Percentiles rank a stretch among this genome's conserved stretches.
These are phyloP conservation scores for Paramicrosporidium saccamoebae DNA, from an alignment of 371 early-diverging fungal genomes.

Conservation along the genomic window DNA sequence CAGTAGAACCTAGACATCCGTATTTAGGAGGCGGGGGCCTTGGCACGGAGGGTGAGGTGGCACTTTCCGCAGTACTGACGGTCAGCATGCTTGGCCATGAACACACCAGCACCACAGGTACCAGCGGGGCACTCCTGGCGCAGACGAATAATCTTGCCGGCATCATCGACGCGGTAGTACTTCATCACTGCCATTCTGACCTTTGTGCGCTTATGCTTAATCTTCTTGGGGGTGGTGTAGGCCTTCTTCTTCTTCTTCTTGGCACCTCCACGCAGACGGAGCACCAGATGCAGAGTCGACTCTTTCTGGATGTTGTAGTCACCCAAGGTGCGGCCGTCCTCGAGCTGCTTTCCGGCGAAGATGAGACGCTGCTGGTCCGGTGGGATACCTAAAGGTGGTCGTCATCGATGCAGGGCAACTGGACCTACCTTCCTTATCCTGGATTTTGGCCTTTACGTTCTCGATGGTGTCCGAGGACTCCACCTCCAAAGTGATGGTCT, in stretches of 20 bases:
- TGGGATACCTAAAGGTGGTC: no score
- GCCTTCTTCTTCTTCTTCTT: conserved; percentile 97
- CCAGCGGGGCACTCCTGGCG: conserved; percentile 79
- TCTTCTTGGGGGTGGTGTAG: conserved; percentile 97
- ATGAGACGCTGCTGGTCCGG: conserved; percentile 73
- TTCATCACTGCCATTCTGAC: conserved; percentile 86
- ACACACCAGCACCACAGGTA: conserved; percentile 92
- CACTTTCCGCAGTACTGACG: conserved; percentile 69
- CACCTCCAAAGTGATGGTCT: conserved; percentile 52
- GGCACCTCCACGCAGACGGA: conserved; percentile 54
- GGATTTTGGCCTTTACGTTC: conserved; percentile 26
- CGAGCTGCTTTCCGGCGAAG: conserved; percentile 88
- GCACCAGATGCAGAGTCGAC: conserved; percentile 42
- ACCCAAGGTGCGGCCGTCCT: conserved; percentile 50
- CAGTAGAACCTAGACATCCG: no score
- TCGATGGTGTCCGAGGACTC: conserved; percentile 41
- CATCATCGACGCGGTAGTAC: conserved; percentile 88
- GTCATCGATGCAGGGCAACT: no score
- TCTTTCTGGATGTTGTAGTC: conserved; percentile 70
- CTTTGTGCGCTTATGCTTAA: conserved; percentile 92
- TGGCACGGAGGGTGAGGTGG: conserved; percentile 18
- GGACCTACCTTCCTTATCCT: conserved; percentile 12
- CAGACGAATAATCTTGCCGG: conserved; percentile 87
- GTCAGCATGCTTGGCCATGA: conserved; percentile 84
- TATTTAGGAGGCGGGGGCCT: no score